Evolutionary conservation across 2,329 filamentous ascomycete species (phyloP).

Genomic region (Eutypella sp.): DNA sequence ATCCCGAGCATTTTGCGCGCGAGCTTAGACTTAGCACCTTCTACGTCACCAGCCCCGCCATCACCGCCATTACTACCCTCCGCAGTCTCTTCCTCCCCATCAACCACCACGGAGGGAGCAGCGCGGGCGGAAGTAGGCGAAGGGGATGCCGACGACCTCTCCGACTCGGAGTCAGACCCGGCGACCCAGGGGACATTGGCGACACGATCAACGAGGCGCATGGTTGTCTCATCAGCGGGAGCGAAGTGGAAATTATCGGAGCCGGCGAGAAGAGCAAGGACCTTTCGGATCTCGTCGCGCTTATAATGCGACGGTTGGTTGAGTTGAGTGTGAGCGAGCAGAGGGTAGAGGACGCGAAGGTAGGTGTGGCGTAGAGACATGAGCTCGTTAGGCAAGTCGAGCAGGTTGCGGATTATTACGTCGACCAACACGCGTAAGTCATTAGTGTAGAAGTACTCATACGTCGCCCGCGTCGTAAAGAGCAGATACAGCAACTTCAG

Average conservation of each 20-base stretch:
- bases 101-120: constrained; percentile 22
- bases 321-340: constrained; percentile 88
- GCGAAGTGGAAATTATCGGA: constrained; percentile 69
- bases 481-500: constrained; percentile 92
- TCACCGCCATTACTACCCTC: constrained; percentile 34
- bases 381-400: constrained; percentile 85
- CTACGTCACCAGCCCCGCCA: too few relatives aligned
- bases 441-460: constrained; percentile 99
- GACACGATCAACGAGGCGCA: constrained; percentile 72
- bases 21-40: too few relatives aligned
- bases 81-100: constrained; percentile 12
- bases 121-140: too few relatives aligned
- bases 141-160: too few relatives aligned
- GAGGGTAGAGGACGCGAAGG: constrained; percentile 82
- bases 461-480: constrained; percentile 85
- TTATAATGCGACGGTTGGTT: constrained; percentile 87
- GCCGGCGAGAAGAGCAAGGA: constrained; percentile 67
- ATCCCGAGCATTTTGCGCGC: constrained; percentile 64
- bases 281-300: constrained; percentile 71
- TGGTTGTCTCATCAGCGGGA: constrained; percentile 73
- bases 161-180: too few relatives aligned
- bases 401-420: constrained; percentile 93
- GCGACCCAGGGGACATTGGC: constrained; percentile 65
- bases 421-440: constrained; percentile 91
- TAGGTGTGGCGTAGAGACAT: constrained; percentile 83